Conservation (phyloP, 2,329 filamentous ascomycete genomes). For the Sporothrix humicola region DNA sequence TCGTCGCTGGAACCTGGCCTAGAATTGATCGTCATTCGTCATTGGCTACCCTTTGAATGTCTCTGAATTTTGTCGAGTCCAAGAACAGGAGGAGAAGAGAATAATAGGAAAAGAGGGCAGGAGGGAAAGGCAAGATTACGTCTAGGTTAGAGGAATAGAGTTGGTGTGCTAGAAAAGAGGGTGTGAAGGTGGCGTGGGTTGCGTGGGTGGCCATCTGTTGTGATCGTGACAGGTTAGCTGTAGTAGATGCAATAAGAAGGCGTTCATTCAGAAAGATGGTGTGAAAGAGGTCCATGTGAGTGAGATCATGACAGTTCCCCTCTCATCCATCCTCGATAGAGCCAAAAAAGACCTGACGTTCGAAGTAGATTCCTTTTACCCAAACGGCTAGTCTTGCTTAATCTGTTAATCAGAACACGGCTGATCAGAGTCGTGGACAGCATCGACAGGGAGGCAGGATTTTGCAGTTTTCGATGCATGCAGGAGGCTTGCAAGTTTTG, state of each 20-base stretch:
- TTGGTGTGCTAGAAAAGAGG: background rate
- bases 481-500: constrained; percentile 17
- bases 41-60: background rate
- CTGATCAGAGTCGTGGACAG: background rate
- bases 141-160: no score
- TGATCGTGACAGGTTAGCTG: background rate
- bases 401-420: background rate
- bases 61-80: background rate
- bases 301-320: background rate
- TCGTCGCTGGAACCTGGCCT: background rate
- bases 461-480: constrained; percentile 23
- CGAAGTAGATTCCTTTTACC: no score
- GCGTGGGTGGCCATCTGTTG: background rate
- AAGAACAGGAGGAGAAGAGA: background rate
- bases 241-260: background rate
- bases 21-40: background rate
- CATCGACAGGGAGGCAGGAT: constrained; percentile 6
- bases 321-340: background rate
- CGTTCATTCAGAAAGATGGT: background rate
- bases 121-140: background rate
- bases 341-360: no score
- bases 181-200: constrained; percentile 4
- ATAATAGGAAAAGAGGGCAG: background rate
- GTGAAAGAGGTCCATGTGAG: background rate
- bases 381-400: background rate